These are phyloP conservation scores for Aureobasidium sp. DNA, from an alignment of 2,329 filamentous ascomycete species.

Conservation along the genomic window DNA sequence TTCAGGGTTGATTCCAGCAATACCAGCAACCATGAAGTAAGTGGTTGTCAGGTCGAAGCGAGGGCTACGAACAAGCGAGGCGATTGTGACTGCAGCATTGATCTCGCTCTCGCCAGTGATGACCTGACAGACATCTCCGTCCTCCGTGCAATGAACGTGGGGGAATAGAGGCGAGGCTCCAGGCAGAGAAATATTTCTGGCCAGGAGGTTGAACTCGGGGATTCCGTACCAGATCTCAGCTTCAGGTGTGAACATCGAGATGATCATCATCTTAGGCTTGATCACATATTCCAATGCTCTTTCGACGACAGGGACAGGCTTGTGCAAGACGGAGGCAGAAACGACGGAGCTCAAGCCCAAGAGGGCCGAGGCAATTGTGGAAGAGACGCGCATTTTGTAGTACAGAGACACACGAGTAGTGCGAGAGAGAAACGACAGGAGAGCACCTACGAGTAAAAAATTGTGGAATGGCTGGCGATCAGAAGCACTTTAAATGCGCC, in stretches of 20 bases:
- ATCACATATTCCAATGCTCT: slow-evolving; percentile 29
- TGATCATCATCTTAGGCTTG: slow-evolving; percentile 55
- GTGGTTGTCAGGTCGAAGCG: slow-evolving; percentile 58
- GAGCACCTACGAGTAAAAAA: neutral
- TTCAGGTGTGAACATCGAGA: slow-evolving; percentile 49
- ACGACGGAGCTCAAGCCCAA: slow-evolving; percentile 14
- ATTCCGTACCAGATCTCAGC: slow-evolving; percentile 24
- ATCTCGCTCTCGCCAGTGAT: slow-evolving; percentile 60
- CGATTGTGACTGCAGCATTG: slow-evolving; percentile 60
- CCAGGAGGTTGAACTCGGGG: slow-evolving; percentile 30
- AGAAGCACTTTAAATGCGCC: neutral
- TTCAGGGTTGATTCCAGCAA: slow-evolving; percentile 67
- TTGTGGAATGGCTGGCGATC: neutral
- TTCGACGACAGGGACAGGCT: slow-evolving; percentile 16
- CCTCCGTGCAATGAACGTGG: slow-evolving; percentile 53
- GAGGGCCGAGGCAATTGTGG: slow-evolving; percentile 7
- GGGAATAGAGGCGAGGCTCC: slow-evolving; percentile 28
- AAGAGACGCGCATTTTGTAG: slow-evolving; percentile 12
- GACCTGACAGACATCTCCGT: slow-evolving; percentile 59
- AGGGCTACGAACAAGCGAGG: slow-evolving; percentile 53
- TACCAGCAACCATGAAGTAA: slow-evolving; percentile 66
- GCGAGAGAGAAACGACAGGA: neutral
- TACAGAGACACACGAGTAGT: neutral
- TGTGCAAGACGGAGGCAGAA: slow-evolving; percentile 11
- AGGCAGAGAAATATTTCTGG: slow-evolving; percentile 29